A percentile compares a stretch with the other conserved stretches of the same genome.
phyloP scores from a whole-genome alignment of 1,284 basidiomycete species.

The Microbotryum violaceum region DNA sequence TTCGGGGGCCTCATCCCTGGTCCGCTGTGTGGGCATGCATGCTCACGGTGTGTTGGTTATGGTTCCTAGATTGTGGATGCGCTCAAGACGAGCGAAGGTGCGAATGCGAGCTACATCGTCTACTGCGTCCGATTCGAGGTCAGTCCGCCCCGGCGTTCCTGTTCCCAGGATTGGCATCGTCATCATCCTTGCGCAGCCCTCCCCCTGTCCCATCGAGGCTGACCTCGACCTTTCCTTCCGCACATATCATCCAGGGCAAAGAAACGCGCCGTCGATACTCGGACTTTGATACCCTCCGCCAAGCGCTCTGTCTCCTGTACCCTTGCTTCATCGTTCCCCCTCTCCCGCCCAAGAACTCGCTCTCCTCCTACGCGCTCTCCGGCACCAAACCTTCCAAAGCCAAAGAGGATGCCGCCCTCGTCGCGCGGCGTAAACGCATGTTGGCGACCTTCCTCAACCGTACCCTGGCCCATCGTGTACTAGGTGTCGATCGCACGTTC shows the following conservation, averaged over 20 bases:
- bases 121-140: constrained; percentile 91
- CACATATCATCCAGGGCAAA: constrained; percentile 51
- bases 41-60: background rate
- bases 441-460: constrained; percentile 91
- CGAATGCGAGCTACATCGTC: constrained; percentile 79
- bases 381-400: constrained; percentile 66
- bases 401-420: constrained; percentile 89
- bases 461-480: constrained; percentile 77
- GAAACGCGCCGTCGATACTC: constrained; percentile 88
- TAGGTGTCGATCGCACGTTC: constrained; percentile 89
- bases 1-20: too few relatives aligned
- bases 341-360: constrained; percentile 91
- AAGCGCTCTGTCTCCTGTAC: constrained; percentile 76
- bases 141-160: constrained; percentile 38
- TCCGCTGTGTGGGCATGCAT: too few relatives aligned
- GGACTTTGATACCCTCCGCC: constrained; percentile 89
- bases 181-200: background rate
- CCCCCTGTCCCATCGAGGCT: background rate
- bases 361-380: constrained; percentile 95
- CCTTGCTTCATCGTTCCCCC: constrained; percentile 96
- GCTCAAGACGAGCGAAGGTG: constrained; percentile 82
- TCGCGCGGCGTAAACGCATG: constrained; percentile 85
- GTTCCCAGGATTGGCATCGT: background rate
- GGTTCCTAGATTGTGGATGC: constrained; percentile 73
- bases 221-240: background rate